These are phyloP conservation scores for Aspergillus fumigatus DNA, from an alignment of 2,329 filamentous ascomycete species.

Conservation along the genomic window DNA sequence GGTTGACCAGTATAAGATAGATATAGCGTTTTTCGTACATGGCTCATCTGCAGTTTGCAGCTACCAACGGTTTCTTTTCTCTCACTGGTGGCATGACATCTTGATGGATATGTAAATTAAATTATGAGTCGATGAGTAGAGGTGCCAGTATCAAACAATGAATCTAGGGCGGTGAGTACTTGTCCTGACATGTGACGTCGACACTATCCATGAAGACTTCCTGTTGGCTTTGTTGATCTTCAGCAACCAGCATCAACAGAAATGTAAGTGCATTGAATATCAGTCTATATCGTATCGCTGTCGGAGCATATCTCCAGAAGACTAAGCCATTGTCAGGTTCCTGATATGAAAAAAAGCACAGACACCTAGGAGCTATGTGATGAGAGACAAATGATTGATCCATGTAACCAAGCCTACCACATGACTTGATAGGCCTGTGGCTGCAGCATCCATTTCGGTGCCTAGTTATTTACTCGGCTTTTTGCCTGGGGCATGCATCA, in stretches of 20 bases:
- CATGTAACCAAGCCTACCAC: neutral
- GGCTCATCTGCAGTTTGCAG: constrained; percentile 6
- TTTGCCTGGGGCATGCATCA: neutral
- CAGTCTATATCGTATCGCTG: too few relatives aligned
- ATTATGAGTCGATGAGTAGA: neutral
- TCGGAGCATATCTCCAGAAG: too few relatives aligned
- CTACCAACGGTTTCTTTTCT: constrained; percentile 3
- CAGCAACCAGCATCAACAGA: neutral
- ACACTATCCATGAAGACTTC: neutral
- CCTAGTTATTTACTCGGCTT: neutral
- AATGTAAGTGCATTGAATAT: too few relatives aligned
- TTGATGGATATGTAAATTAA: neutral
- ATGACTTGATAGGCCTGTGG: neutral
- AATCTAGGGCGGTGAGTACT: constrained; percentile 11
- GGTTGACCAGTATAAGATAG: constrained; percentile 6
- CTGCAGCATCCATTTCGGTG: neutral
- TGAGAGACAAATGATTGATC: too few relatives aligned
- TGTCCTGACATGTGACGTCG: constrained; percentile 10
- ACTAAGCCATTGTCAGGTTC: too few relatives aligned
- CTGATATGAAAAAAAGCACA: too few relatives aligned
- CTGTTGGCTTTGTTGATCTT: neutral
- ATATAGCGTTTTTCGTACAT: constrained; percentile 14
- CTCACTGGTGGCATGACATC: constrained; percentile 5
- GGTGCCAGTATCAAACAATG: neutral
- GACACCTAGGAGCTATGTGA: too few relatives aligned